Percentiles rank a stretch among this genome's conserved stretches.
Conservation (phyloP, 2,329 filamentous ascomycete genomes). For the Chlorencoelia australis region DNA sequence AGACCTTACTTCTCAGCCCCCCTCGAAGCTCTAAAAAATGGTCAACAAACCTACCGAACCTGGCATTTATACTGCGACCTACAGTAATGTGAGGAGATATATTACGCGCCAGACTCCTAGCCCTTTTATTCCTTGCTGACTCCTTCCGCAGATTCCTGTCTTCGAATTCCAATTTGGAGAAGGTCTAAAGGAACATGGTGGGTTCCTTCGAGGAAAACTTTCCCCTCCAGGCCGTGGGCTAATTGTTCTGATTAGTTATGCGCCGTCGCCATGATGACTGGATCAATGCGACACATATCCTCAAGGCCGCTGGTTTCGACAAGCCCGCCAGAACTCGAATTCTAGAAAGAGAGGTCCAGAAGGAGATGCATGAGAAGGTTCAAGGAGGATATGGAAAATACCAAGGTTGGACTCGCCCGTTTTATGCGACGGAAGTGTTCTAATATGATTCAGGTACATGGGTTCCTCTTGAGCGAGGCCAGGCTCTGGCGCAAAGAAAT, state of each 20-base stretch:
- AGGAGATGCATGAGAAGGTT: conserved; percentile 93
- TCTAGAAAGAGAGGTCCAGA: conserved; percentile 92
- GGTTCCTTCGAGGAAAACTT: conserved; percentile 1
- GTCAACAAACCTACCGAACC: conserved; percentile 25
- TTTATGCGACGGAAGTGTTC: too few relatives aligned
- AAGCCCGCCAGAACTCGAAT: conserved; percentile 94
- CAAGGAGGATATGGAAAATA: conserved; percentile 99
- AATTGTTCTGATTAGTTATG: conserved; percentile 49
- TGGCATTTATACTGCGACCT: conserved; percentile 55
- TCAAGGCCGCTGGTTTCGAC: conserved; percentile 94
- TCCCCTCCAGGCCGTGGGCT: conserved; percentile 1
- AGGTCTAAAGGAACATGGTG: conserved; percentile 66
- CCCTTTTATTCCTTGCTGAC: background rate
- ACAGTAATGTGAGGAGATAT: conserved; percentile 49
- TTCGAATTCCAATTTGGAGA: conserved; percentile 83
- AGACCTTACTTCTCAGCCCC: too few relatives aligned
- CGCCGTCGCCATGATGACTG: conserved; percentile 85
- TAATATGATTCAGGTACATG: conserved; percentile 60
- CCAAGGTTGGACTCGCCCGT: conserved; percentile 72
- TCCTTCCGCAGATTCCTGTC: conserved; percentile 63
- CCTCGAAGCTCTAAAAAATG: conserved; percentile 17
- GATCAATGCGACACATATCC: conserved; percentile 99
- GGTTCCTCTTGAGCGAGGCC: conserved; percentile 79
- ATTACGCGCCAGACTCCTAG: background rate
- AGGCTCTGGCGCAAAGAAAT: conserved; percentile 76